Base-by-base conservation (phyloP, 129 eudicot genomes). In the Calendula officinalis region DNA sequence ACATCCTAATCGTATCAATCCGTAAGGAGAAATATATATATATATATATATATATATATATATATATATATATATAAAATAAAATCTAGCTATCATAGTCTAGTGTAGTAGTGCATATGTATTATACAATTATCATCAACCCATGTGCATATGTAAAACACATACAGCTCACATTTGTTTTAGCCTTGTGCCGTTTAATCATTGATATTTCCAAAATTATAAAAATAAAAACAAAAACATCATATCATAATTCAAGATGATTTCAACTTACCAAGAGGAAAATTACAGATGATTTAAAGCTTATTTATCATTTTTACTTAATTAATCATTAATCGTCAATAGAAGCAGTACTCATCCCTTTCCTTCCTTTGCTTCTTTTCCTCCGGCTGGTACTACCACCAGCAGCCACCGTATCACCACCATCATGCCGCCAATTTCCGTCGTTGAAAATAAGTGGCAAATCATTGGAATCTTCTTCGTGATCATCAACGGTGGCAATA, bases 401-500 rank as follows among this genome's bases (percentile, higher is more conserved):
- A 27, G 4, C 41, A 38, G 17, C 50, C 50, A 27, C 51, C 3
- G 41, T 14, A 65, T 40, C 55, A 7, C 65, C 64, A 12, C 49
- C 65, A 33, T 72, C 74, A 33, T 67, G 67, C 61, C 72, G 62
- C 48, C 41, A 37, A 60, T 79, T 79, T 5, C 66, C 84, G 13
- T 75, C 82, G 6, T 76, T 73, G 38, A 43, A 55, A 51, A 83
- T 75, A 27, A 83, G 65, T 0, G 89, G 89, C 77, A 83, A 6
- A n/a, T 84, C 80, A 39, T 80, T 52, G 50, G 56, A 9, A 34
- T 64, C 73, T 2, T 75, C 88, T 3, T 80, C 84, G 1, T 73
- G 74, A 66, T 84, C 83, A 51, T 80, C 86, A 1, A 67, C 57
- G 0, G 90, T 83, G 7, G 82, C 77, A 9, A 83, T 79, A 12